These are phyloP conservation scores for Globisporangium takayamanum DNA, from an alignment of 352 stramenopile species.

Conservation along the genomic window DNA sequence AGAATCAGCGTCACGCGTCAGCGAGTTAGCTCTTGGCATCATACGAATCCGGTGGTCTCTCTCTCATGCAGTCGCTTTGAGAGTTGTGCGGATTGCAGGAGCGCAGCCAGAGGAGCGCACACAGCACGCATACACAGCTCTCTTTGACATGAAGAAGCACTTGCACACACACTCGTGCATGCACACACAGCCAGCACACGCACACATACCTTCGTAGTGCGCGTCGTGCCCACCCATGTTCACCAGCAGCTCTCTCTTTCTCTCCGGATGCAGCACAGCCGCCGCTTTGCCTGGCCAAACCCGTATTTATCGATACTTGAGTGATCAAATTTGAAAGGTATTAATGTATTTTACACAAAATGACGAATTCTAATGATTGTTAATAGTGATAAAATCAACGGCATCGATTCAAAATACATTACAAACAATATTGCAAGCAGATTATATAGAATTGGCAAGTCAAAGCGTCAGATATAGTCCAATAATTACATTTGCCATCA, in stretches of 20 bases:
- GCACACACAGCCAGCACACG: constrained; percentile 3
- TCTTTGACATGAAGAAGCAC: too few species aligned
- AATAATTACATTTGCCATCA: too few species aligned
- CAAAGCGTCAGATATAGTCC: not conserved
- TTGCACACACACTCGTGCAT: not conserved
- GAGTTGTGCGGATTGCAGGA: too few species aligned
- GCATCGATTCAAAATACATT: not conserved
- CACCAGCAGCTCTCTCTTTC: constrained; percentile 19
- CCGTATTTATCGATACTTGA: too few species aligned
- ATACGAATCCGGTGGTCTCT: too few species aligned
- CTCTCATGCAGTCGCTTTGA: too few species aligned
- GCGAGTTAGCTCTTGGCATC: not conserved
- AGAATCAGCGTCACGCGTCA: not conserved
- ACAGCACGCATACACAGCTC: too few species aligned
- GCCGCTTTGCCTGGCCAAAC: constrained; percentile 1
- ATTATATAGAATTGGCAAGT: not conserved
- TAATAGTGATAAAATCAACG: too few species aligned
- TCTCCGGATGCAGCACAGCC: constrained; percentile 30
- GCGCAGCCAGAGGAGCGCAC: too few species aligned
- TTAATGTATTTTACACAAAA: not conserved
- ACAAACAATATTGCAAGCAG: not conserved
- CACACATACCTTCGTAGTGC: constrained; percentile 53
- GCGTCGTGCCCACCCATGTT: constrained; percentile 58
- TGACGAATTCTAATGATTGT: too few species aligned
- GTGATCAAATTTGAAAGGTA: not conserved